A percentile compares a stretch with the other conserved stretches of the same genome.
These are phyloP conservation scores for Jacaranda copaia DNA, from an alignment of 257 asterid genomes.

Conservation along the genomic window DNA sequence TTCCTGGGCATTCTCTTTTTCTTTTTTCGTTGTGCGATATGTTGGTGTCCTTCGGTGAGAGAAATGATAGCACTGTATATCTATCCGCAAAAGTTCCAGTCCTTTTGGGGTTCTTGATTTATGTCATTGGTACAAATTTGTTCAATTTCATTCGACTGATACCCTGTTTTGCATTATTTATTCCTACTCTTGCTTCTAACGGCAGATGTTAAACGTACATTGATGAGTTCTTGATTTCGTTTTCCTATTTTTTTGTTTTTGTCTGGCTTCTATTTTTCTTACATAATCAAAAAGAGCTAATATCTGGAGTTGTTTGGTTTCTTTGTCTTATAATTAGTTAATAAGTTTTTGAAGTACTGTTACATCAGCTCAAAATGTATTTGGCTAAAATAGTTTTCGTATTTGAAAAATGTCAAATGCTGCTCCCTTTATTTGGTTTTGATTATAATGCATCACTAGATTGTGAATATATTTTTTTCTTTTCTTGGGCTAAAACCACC, in stretches of 20 bases:
- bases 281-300: not conserved
- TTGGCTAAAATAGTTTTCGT: not conserved
- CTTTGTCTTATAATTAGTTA: constrained; percentile 6
- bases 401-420: not conserved
- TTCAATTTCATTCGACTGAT: constrained; percentile 16
- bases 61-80: not conserved
- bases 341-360: constrained; percentile 7
- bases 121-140: not conserved
- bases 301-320: not conserved
- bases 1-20: not conserved
- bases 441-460: not conserved
- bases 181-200: not conserved
- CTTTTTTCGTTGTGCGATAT: not conserved
- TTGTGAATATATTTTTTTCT: not conserved
- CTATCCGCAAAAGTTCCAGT: not conserved
- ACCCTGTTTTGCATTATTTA: not conserved
- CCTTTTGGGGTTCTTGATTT: not conserved
- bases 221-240: constrained; percentile 9
- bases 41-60: constrained; percentile 5
- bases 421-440: not conserved
- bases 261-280: not conserved
- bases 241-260: not conserved
- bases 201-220: not conserved
- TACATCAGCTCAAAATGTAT: constrained; percentile 9
- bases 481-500: not conserved